Evolutionary conservation across 2,329 filamentous ascomycete species (phyloP).

Genomic region (Calonectria hawksworthii): DNA sequence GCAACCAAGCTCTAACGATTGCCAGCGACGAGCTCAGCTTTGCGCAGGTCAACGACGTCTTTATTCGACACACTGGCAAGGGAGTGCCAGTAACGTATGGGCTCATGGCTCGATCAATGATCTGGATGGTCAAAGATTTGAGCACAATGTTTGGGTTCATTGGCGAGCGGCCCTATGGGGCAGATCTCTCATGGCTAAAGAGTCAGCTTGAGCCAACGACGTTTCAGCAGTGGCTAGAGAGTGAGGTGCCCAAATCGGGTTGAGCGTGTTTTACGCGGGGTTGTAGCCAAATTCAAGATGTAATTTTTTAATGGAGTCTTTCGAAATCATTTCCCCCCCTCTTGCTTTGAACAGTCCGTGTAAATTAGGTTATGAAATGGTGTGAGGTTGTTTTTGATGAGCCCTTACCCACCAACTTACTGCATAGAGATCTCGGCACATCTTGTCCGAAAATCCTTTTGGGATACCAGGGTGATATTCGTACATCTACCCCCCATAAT

Average conservation of each 20-base stretch:
- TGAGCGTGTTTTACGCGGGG: neutral
- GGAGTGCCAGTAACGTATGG: slow-evolving; percentile 40
- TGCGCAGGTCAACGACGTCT: slow-evolving; percentile 36
- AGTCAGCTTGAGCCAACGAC: slow-evolving; percentile 38
- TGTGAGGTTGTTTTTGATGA: neutral
- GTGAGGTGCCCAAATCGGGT: slow-evolving; percentile 20
- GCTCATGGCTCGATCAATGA: slow-evolving; percentile 34
- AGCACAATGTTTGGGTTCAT: slow-evolving; percentile 43
- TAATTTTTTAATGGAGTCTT: neutral
- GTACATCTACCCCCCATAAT: neutral
- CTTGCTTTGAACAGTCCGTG: neutral
- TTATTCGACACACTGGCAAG: slow-evolving; percentile 35
- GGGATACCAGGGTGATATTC: too few relatives aligned
- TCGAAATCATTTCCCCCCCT: neutral
- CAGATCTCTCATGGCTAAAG: slow-evolving; percentile 37
- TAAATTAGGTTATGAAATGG: neutral
- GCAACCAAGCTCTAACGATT: slow-evolving; percentile 42
- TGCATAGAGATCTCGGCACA: neutral
- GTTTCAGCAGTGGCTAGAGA: slow-evolving; percentile 39
- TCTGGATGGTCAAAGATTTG: slow-evolving; percentile 41
- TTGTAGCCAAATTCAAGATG: neutral
- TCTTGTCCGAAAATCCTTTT: neutral
- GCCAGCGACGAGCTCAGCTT: slow-evolving; percentile 45
- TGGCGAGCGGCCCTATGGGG: slow-evolving; percentile 37
- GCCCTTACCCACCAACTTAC: neutral